Base-by-base conservation (phyloP, 2,329 filamentous ascomycete genomes). In the Achaetomium macrosporum region DNA sequence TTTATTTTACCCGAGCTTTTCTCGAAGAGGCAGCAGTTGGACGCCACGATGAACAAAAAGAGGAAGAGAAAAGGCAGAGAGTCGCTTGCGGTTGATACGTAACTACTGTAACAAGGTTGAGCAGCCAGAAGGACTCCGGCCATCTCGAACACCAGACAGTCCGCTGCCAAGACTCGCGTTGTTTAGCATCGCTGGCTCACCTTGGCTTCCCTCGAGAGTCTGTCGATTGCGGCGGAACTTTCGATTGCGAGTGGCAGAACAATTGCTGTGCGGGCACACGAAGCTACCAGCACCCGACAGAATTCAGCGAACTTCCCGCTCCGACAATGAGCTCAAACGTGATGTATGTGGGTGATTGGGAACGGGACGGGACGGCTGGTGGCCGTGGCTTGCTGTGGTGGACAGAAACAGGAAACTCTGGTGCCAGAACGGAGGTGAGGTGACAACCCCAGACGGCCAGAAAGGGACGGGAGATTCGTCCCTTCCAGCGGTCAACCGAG, bases 1-100 rank as follows among this genome's bases (percentile, higher is more conserved):
- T 30, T 19, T 42, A 47, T 50, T 59, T 60, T 57, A 52, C 30
- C 60, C 57, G 48, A 56, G 53, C 59, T 60, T 61, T 45, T 48
- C 60, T 57, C 36, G 42, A 62, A 59, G 33, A 37, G 57, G 60
- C 50, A 62, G 57, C 46, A 50, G 30, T 48, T 55, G 36, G 47
- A 31, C 31, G 45, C 56, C 50, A 51, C 47, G 43, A 47, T 52
- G 20, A 49, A 55, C 54, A 31, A 48, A 54, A 57, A 47, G 42
- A 53, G 48, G 45, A 48, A 54, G 30, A 55, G 54, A 52, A 53
- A 55, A 40, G 30, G 37, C 25, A 25, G 25, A 25, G 4, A 25
- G 25, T 25, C 7, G 4, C 25, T 25, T 25, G 25, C 7, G 25
- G 25, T 25, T 25, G 25, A 7, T 25, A 4, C 25, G 7, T 25